Conservation (phyloP, 495 filamentous ascomycete species). For the Penicillium flavigenum region DNA sequence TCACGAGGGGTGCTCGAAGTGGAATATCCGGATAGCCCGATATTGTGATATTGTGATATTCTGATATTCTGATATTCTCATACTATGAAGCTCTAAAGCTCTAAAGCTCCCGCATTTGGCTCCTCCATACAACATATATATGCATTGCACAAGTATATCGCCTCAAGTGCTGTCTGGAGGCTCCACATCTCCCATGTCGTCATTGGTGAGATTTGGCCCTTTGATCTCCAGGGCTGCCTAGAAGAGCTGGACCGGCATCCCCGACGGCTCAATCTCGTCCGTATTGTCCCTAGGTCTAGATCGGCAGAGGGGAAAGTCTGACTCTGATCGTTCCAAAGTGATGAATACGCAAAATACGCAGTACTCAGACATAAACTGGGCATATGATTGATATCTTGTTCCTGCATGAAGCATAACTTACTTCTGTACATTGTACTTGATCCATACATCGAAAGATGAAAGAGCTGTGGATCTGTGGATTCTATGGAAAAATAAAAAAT, state of each 20-base stretch:
- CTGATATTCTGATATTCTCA: not conserved
- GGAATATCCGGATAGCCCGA: not conserved
- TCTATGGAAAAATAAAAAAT: slow-evolving; percentile 13
- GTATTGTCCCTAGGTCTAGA: slow-evolving; percentile 14
- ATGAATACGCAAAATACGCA: not conserved
- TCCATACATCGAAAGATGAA: not conserved
- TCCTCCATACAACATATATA: too few species aligned
- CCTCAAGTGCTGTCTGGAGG: not conserved
- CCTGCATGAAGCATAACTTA: slow-evolving; percentile 5
- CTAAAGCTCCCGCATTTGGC: not conserved
- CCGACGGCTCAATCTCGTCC: slow-evolving; percentile 19
- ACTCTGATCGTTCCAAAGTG: not conserved
- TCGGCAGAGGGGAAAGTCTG: slow-evolving; percentile 14
- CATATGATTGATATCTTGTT: not conserved
- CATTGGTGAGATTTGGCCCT: slow-evolving; percentile 3
- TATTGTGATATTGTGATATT: not conserved
- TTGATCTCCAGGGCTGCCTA: not conserved
- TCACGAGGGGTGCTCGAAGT: not conserved
- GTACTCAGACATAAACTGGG: too few species aligned
- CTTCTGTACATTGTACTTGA: not conserved
- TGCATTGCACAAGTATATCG: too few species aligned
- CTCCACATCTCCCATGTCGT: not conserved
- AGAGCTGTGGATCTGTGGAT: slow-evolving; percentile 13
- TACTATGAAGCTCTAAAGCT: not conserved
- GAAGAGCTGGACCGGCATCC: slow-evolving; percentile 11